These are phyloP conservation scores for Lycium barbarum DNA, from an alignment of 257 asterid genomes.

Conservation along the genomic window DNA sequence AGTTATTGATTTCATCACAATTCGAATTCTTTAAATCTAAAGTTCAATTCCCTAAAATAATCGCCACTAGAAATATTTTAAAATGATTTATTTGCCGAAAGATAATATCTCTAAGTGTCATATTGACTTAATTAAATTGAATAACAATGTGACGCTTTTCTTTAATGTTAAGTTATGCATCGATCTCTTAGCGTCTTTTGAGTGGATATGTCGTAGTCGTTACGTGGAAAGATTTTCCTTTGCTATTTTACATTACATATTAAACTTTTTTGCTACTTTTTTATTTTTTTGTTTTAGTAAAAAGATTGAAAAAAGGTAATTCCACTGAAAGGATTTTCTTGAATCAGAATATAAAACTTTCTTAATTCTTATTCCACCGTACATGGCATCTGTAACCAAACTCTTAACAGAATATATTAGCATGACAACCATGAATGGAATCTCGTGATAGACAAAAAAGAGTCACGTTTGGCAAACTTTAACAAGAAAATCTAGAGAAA, in stretches of 20 bases:
- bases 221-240: neutral
- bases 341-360: neutral
- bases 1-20: neutral
- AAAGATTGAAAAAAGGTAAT: neutral
- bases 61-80: neutral
- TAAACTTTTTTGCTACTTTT: no score
- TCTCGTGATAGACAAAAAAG: neutral
- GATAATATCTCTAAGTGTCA: neutral
- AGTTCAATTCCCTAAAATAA: neutral
- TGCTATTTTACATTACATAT: neutral
- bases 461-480: neutral
- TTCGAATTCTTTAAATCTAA: neutral
- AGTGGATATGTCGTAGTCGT: neutral
- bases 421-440: slow-evolving; percentile 9
- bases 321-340: neutral
- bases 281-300: neutral
- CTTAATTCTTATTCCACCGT: slow-evolving; percentile 25
- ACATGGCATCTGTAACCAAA: slow-evolving; percentile 13
- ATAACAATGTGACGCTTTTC: neutral
- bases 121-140: neutral
- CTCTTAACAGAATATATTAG: neutral
- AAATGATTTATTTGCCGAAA: slow-evolving; percentile 15
- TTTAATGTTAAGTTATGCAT: neutral
- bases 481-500: neutral
- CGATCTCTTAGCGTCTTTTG: neutral